These are phyloP conservation scores for Acanthamoeba triangularis DNA, from an alignment of 208 protist species.

Conservation along the genomic window DNA sequence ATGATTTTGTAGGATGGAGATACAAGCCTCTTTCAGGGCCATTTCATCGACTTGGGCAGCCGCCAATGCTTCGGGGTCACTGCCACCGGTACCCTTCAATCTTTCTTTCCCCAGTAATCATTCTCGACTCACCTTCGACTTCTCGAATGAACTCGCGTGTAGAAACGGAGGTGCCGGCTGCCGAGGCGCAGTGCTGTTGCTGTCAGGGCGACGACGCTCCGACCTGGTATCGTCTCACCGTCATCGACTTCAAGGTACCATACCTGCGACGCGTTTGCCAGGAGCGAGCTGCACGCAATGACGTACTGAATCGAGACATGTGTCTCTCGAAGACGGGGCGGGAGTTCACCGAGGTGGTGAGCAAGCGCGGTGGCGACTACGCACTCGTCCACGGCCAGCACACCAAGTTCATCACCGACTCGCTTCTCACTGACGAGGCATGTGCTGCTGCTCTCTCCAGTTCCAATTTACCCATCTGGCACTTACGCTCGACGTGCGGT, in stretches of 20 bases:
- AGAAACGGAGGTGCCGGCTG: slow-evolving; percentile 27
- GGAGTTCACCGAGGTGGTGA: slow-evolving; percentile 50
- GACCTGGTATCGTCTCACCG: neutral
- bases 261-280: neutral
- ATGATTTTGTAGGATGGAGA: neutral
- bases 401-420: slow-evolving; percentile 47
- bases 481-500: neutral
- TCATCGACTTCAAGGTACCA: slow-evolving; percentile 57
- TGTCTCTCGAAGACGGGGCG: slow-evolving; percentile 7
- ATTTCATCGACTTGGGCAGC: slow-evolving; percentile 37
- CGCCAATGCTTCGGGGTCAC: slow-evolving; percentile 38
- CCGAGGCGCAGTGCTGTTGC: slow-evolving; percentile 59
- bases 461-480: too few species aligned
- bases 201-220: slow-evolving; percentile 57
- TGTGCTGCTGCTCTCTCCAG: neutral
- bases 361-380: slow-evolving; percentile 62
- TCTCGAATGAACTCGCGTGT: too few species aligned
- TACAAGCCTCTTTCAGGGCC: slow-evolving; percentile 18
- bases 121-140: too few species aligned
- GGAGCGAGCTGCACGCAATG: neutral
- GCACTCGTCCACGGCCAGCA: neutral
- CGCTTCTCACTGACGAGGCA: slow-evolving; percentile 16
- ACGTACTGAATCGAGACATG: neutral
- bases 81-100: neutral
- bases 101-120: neutral